Percentiles rank a stretch among this genome's conserved stretches.
These are phyloP conservation scores for Ammopiptanthus mongolicus DNA, from an alignment of 306 rosid genomes.

Conservation along the genomic window DNA sequence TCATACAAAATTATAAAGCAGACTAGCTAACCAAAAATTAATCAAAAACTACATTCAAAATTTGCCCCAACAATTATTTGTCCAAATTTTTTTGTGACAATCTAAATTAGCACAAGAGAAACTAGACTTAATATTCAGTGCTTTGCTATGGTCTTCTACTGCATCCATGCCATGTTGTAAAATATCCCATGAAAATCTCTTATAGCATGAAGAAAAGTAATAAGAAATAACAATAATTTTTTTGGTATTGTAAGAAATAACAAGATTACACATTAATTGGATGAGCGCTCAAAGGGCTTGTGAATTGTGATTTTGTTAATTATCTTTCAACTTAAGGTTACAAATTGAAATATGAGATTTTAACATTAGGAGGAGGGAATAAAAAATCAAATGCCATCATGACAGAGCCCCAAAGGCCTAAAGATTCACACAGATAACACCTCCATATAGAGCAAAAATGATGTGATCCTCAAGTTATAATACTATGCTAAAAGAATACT, in stretches of 20 bases:
- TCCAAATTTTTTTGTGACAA: not conserved
- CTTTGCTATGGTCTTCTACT: not conserved
- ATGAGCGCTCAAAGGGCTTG: not conserved
- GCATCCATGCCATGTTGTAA: not conserved
- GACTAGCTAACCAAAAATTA: not conserved
- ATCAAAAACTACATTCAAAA: not conserved
- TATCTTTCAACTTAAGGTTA: not conserved
- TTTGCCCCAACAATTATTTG: not conserved
- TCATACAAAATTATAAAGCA: not conserved
- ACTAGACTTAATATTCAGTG: not conserved
- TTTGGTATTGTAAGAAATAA: too few species aligned
- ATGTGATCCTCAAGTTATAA: not conserved
- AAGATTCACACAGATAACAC: not conserved
- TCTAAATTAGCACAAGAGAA: not conserved
- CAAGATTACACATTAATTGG: not conserved
- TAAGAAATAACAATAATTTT: not conserved
- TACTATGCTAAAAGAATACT: not conserved
- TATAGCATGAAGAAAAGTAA: not conserved
- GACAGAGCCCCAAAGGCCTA: conserved; percentile 3
- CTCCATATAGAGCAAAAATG: conserved; percentile 1
- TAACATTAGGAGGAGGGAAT: not conserved
- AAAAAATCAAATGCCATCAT: not conserved
- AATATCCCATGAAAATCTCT: not conserved
- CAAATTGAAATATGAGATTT: not conserved
- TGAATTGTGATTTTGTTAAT: not conserved